Evolutionary conservation across 352 stramenopile genomes (phyloP).

Genomic region (Achlya hypogyna): DNA sequence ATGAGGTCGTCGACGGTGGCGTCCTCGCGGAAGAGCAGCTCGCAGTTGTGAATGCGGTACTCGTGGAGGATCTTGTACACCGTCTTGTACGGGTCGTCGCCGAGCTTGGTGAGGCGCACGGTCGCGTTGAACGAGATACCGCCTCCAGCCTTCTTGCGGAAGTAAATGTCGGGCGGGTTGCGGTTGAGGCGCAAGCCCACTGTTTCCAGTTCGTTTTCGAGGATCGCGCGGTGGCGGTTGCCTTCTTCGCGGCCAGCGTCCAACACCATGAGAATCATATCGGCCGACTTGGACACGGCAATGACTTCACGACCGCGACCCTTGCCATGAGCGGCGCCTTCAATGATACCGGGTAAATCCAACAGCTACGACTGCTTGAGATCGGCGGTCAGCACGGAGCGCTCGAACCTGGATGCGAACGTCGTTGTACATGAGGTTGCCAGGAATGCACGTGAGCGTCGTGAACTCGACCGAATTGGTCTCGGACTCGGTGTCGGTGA

Average conservation of each 20-base stretch:
- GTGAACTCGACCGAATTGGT: constrained; percentile 97
- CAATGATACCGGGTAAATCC: constrained; percentile 99
- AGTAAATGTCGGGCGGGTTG: constrained; percentile 94
- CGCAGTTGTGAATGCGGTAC: constrained; percentile 97
- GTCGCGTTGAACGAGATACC: constrained; percentile 96
- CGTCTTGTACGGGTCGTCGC: constrained; percentile 80
- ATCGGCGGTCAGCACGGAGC: neutral
- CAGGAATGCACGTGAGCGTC: constrained; percentile 97
- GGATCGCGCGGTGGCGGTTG: constrained; percentile 93
- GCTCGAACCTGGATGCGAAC: constrained; percentile 87
- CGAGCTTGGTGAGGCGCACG: constrained; percentile 90
- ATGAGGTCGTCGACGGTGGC: constrained; percentile 97
- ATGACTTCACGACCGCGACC: constrained; percentile 98
- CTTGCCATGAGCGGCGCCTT: constrained; percentile 96
- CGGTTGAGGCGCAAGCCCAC: constrained; percentile 97
- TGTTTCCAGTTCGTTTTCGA: constrained; percentile 97
- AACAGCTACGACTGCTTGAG: constrained; percentile 59
- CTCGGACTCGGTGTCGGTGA: constrained; percentile 96
- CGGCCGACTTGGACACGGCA: constrained; percentile 95
- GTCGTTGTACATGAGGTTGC: constrained; percentile 94
- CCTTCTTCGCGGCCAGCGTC: constrained; percentile 97
- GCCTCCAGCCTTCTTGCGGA: constrained; percentile 90
- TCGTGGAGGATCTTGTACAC: constrained; percentile 90
- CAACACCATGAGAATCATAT: constrained; percentile 99
- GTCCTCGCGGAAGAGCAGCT: constrained; percentile 96